Evolutionary conservation across 2,329 filamentous ascomycete genomes (phyloP).

Genomic region (Fusarium sp.): DNA sequence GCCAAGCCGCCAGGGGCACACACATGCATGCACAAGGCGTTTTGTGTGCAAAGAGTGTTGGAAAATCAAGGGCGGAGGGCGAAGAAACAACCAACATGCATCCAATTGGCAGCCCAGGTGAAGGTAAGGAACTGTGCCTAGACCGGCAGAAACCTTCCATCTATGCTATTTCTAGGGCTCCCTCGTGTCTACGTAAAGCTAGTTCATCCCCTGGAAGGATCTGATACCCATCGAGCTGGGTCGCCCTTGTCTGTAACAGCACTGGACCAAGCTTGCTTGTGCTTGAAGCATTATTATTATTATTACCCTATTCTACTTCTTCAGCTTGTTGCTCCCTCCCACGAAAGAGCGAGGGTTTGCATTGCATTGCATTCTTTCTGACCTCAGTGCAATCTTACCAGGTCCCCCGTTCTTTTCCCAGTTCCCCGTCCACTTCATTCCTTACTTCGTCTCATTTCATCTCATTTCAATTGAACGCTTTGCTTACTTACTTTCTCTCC

Average conservation of each 20-base stretch:
- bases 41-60: background rate
- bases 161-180: background rate
- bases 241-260: conserved; percentile 23
- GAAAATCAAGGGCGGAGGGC: background rate
- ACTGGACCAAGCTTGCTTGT: background rate
- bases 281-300: background rate
- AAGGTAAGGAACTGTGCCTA: background rate
- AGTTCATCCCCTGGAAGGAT: conserved; percentile 8
- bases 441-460: conserved; percentile 30
- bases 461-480: conserved; percentile 27
- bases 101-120: background rate
- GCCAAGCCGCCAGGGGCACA: conserved; percentile 12
- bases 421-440: conserved; percentile 19
- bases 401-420: conserved; percentile 28
- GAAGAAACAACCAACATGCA: background rate
- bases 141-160: background rate
- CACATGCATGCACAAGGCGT: background rate
- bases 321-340: conserved; percentile 12
- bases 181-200: background rate
- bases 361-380: conserved; percentile 30
- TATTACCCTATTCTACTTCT: conserved; percentile 2
- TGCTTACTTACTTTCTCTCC: conserved; percentile 2
- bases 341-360: conserved; percentile 4
- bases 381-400: conserved; percentile 30
- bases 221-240: conserved; percentile 32